Evolutionary conservation across 495 filamentous ascomycete genomes (phyloP), one percentile per base, ranked within the genome.

Genomic region (Schizothecium vesticola): DNA sequence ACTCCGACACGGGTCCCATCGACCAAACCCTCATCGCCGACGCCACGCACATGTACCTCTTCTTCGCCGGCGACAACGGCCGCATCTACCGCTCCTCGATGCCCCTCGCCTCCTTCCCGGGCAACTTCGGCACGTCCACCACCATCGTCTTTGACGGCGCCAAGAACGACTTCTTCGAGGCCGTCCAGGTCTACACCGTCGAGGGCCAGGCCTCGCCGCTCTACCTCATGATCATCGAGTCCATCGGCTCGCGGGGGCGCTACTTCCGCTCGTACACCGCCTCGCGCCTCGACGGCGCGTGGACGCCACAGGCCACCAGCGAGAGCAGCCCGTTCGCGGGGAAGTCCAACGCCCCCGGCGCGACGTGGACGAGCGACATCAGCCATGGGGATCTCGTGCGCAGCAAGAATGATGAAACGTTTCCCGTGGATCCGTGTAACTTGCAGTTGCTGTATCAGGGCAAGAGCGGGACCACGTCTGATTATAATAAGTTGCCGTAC

Each of bases 191-290:
- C 24, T 90, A 89, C 78, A 88, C 82, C 8, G 74, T 90, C 56
- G 7, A 73, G 10, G 85, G 83, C 36, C 81, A 85, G 68, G 81
- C 75, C 57, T 63, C 79, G 51, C 85, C 86, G 64, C 21, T 71
- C 59, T 87, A 87, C 71, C 81, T 90, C 12, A 89, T 90, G 86
- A 84, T 90, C 51, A 84, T 89, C 68, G 88, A 90, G 74, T 75
- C 83, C 0, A 87, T 88, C 56, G 86, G 87, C 5, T 21, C 79
- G 0, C 71, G 81, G 21, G 87, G 87, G 1, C 83, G 87, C 6
- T 90, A 86, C 68, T 90, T 90, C 84, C 86, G 87, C 36, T 88
- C 86, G 0, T 89, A 84, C 76, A 89, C 86, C 3, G 81, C 88
- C 23, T 78, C 67, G 36, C 84, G 78, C 62, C 81, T 89, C 0